Conservation (phyloP, 2,329 filamentous ascomycete species). For the Sporothrix globosa region DNA sequence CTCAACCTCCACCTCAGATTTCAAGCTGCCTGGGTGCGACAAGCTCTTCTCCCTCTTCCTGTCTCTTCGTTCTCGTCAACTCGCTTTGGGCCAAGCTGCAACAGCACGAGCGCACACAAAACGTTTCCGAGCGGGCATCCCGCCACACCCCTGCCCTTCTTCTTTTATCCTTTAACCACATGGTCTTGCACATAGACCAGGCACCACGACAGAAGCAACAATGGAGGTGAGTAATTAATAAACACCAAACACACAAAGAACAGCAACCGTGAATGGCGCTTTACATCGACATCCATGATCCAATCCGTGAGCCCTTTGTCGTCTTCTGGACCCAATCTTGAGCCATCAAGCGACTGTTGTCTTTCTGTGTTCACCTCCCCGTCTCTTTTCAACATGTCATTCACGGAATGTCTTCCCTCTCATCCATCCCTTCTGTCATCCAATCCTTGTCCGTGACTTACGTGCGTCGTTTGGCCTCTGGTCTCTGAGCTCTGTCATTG, state of each 20-base stretch:
- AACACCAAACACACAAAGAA: not conserved
- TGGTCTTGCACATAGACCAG: not conserved
- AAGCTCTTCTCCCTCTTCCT: not conserved
- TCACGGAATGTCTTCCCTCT: not conserved
- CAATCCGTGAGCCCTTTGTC: not conserved
- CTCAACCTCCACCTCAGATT: not conserved
- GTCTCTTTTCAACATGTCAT: constrained; percentile 6
- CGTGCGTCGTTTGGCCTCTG: not conserved
- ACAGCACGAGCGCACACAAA: not conserved
- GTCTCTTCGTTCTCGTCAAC: not conserved
- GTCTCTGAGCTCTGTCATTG: constrained; percentile 4
- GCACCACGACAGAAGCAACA: constrained; percentile 11
- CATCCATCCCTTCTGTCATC: not conserved
- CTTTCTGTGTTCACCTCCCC: not conserved
- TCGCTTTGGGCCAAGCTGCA: not conserved
- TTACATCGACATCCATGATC: not conserved
- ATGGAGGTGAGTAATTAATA: constrained; percentile 31
- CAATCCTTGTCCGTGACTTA: not conserved
- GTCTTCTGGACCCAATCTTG: not conserved
- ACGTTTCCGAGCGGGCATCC: constrained; percentile 20
- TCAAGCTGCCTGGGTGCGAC: not conserved
- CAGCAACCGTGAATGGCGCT: constrained; percentile 6
- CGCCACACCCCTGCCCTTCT: not conserved
- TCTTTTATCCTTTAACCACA: not conserved
- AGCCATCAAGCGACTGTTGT: not conserved